phyloP scores from a whole-genome alignment of 306 rosid genomes.

The Erythrophleum fordii region DNA sequence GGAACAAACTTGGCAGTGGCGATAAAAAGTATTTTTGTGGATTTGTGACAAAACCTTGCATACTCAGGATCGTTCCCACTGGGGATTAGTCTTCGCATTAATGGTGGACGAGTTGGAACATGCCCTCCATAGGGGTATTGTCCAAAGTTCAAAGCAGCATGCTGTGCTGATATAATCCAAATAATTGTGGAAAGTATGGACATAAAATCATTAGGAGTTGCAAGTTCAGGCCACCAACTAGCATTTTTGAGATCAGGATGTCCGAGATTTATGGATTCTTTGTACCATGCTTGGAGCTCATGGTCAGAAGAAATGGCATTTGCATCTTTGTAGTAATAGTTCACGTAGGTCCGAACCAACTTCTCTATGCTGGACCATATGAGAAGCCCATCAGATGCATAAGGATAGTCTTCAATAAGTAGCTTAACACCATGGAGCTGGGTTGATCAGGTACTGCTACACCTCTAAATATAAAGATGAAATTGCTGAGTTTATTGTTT shows the following conservation, averaged over 20 bases:
- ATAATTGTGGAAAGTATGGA: slow-evolving; percentile 45
- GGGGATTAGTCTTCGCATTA: slow-evolving; percentile 48
- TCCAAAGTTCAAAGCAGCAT: slow-evolving; percentile 54
- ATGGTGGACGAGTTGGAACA: slow-evolving; percentile 47
- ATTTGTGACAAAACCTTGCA: slow-evolving; percentile 35
- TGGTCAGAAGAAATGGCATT: slow-evolving; percentile 38
- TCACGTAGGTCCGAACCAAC: slow-evolving; percentile 47
- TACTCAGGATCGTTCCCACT: slow-evolving; percentile 38
- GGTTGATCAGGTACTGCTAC: slow-evolving; percentile 43
- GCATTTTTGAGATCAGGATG: slow-evolving; percentile 51
- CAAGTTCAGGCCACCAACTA: slow-evolving; percentile 55
- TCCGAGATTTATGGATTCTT: slow-evolving; percentile 49
- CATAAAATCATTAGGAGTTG: slow-evolving; percentile 43
- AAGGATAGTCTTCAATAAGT: slow-evolving; percentile 57
- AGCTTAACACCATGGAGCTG: slow-evolving; percentile 44
- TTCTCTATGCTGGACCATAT: slow-evolving; percentile 54
- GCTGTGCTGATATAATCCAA: slow-evolving; percentile 51
- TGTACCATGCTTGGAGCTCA: slow-evolving; percentile 55
- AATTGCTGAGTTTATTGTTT: not conserved
- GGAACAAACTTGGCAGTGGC: slow-evolving; percentile 48
- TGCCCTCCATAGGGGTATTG: slow-evolving; percentile 48
- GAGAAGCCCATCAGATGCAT: slow-evolving; percentile 55
- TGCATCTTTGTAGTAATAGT: slow-evolving; percentile 42
- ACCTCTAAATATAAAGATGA: slow-evolving; percentile 35
- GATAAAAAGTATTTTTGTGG: slow-evolving; percentile 41